Percentiles rank a stretch among this genome's conserved stretches.
phyloP scores from a whole-genome alignment of 2,329 filamentous ascomycete species.

The Macroventuria anomochaeta region DNA sequence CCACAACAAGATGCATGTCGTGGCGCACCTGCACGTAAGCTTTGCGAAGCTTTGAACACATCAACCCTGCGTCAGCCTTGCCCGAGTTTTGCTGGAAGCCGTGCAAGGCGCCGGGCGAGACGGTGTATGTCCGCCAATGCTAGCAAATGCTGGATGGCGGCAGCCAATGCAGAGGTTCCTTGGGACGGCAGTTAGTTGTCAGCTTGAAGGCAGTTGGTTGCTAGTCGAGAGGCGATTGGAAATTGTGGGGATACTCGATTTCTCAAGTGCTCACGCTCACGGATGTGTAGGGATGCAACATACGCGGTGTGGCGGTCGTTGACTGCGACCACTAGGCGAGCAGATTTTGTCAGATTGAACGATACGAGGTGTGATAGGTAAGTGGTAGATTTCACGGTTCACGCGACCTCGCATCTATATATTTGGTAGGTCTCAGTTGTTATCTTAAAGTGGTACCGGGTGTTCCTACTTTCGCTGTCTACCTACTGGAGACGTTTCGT shows the following conservation, averaged over 20 bases:
- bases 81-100: neutral
- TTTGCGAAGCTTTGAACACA: constrained; percentile 4
- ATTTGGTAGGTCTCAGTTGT: constrained; percentile 7
- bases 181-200: constrained; percentile 2
- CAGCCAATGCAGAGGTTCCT: constrained; percentile 1
- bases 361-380: constrained; percentile 1
- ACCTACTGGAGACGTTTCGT: neutral
- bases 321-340: constrained; percentile 1
- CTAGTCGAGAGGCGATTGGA: neutral
- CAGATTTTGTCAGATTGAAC: neutral
- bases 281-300: constrained; percentile 5
- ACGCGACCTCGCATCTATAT: constrained; percentile 7
- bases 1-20: neutral
- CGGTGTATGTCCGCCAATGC: neutral
- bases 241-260: constrained; percentile 1
- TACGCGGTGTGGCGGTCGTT: neutral
- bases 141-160: neutral
- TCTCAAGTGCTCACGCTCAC: constrained; percentile 7
- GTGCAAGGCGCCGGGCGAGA: neutral
- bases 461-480: constrained; percentile 1
- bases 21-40: constrained; percentile 1
- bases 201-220: constrained; percentile 1
- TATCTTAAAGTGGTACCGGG: neutral
- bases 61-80: neutral
- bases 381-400: neutral